Base-by-base conservation (phyloP, 257 asterid genomes). In the Ligustrum vulgare region DNA sequence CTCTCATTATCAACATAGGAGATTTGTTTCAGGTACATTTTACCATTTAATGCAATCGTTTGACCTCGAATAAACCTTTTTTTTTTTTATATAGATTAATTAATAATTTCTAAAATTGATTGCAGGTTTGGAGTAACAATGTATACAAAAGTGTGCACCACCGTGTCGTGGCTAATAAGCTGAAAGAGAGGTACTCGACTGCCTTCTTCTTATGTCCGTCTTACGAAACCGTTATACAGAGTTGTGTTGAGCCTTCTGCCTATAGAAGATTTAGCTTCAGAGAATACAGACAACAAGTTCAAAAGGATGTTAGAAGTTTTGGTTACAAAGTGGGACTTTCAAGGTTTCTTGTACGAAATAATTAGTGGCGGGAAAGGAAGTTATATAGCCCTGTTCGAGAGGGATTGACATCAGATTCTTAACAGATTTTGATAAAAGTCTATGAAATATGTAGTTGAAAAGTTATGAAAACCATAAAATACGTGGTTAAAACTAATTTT, bases 1-100 rank as follows among this genome's bases (percentile, higher is more conserved):
- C 97, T 41, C 87, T 94, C 12, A 87, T 94, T 72, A 85, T 94
- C 81, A 91, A 94, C 72, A 86, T 94, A 7, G 98, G 98, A n/a
- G 98, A 94, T 54, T 72, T 94, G 33, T 89, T 94, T 69, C 97
- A 92, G 96, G 98, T 92, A 60, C 6, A 8, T 10, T 11, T 25
- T 9, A 60, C 31, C 33, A 54, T 54, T 54, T 15, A 15, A 45
- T 4, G 7, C n/a, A 54, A 28, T 28, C 31, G 31, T 28, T 28
- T 1, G 1, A 28, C 31, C 31, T 28, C 31, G 31, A 28, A 28
- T 28, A 28, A 28, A 28, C 31, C 31, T 28, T 0, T 28, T 28
- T 28, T 28, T 28, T 28, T 28, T 28, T n/a, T n/a, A n/a, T n/a
- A n/a, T n/a, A n/a, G n/a, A n/a, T n/a, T n/a, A n/a, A n/a, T n/a